These are phyloP conservation scores for Lipomyces lipofer DNA, from an alignment of 805 yeast genomes.

Conservation along the genomic window DNA sequence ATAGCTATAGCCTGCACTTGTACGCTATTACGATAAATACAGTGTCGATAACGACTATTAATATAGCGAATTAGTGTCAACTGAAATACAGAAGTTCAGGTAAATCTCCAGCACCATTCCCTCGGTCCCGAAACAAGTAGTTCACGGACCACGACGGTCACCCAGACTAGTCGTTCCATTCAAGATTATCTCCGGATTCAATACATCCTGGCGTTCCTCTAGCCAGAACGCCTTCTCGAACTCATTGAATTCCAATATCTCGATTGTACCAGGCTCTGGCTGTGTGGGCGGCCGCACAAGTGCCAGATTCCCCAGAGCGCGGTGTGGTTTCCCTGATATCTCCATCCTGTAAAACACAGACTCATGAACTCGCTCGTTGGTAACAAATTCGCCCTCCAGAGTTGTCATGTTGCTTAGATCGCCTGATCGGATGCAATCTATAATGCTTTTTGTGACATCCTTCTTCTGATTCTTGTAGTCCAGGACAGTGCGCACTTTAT, in stretches of 20 bases:
- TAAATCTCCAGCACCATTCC: too few relatives aligned
- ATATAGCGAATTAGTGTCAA: too few relatives aligned
- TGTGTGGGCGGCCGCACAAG: neutral
- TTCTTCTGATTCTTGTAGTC: constrained; percentile 1
- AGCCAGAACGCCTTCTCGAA: neutral
- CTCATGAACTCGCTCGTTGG: constrained; percentile 13
- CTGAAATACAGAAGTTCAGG: too few relatives aligned
- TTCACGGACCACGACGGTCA: too few relatives aligned
- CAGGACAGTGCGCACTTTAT: constrained; percentile 1
- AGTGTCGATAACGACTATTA: too few relatives aligned
- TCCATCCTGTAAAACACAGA: constrained; percentile 10
- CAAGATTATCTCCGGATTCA: neutral
- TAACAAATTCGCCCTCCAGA: neutral
- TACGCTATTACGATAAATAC: too few relatives aligned
- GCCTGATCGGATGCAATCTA: neutral
- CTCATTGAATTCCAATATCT: neutral
- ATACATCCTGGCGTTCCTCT: neutral
- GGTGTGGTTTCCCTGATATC: neutral
- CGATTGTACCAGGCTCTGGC: neutral
- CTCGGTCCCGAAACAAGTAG: too few relatives aligned
- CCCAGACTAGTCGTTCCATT: too few relatives aligned
- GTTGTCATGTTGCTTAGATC: neutral
- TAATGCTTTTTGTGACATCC: neutral
- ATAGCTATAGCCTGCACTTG: too few relatives aligned
- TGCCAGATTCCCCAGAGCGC: neutral